phyloP scores from a whole-genome alignment of 2,329 filamentous ascomycete species.

The Fusarium sp. region DNA sequence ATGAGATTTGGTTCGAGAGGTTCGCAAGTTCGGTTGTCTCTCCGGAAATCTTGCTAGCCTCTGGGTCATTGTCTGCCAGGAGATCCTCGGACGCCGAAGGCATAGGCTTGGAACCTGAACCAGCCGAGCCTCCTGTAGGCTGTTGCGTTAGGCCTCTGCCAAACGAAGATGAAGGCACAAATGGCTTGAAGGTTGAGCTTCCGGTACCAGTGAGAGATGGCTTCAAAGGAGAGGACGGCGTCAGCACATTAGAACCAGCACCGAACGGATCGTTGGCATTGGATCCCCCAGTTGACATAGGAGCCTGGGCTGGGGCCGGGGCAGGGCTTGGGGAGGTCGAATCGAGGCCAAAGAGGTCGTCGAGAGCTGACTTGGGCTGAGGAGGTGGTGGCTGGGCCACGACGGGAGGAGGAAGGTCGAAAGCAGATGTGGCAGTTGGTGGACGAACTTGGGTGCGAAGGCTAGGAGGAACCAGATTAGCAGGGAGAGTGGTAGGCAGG shows the following conservation, averaged over 20 bases:
- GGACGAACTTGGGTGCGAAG: constrained; percentile 74
- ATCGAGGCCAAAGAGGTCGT: constrained; percentile 94
- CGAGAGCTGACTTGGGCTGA: constrained; percentile 82
- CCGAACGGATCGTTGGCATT: constrained; percentile 71
- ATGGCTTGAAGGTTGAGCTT: constrained; percentile 79
- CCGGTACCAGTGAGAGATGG: constrained; percentile 56
- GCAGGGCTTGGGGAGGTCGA: constrained; percentile 63
- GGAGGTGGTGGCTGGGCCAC: constrained; percentile 50
- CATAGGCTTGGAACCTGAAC: constrained; percentile 44
- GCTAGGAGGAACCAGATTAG: constrained; percentile 85
- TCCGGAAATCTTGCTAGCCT: constrained; percentile 85
- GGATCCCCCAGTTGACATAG: constrained; percentile 81
- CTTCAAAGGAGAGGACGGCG: constrained; percentile 65
- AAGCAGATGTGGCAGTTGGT: constrained; percentile 63
- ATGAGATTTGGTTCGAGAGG: constrained; percentile 93
- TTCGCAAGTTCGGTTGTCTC: constrained; percentile 96
- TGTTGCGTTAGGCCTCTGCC: constrained; percentile 84
- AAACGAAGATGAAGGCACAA: constrained; percentile 91
- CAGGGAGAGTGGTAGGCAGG: constrained; percentile 81
- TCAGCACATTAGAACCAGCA: constrained; percentile 57
- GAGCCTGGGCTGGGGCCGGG: constrained; percentile 66
- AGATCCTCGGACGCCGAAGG: constrained; percentile 79
- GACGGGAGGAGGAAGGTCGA: constrained; percentile 57
- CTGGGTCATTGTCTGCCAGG: constrained; percentile 88
- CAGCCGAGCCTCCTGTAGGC: constrained; percentile 72